These are phyloP conservation scores for Xanthoconium stramineum DNA, from an alignment of 768 basidiomycete genomes.

Conservation along the genomic window DNA sequence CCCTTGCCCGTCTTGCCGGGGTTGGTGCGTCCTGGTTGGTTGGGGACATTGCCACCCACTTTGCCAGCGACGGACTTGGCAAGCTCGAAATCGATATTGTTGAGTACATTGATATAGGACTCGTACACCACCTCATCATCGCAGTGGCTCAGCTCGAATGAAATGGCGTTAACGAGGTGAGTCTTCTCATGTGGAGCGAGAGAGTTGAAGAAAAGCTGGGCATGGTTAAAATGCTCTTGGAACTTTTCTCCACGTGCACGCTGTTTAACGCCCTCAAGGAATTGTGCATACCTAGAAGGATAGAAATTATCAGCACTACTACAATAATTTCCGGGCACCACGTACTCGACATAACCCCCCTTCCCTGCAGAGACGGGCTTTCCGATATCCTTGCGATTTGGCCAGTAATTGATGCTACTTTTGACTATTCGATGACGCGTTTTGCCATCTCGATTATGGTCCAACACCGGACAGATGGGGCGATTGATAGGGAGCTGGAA, in stretches of 20 bases:
- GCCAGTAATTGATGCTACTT: constrained; percentile 73
- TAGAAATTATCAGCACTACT: constrained; percentile 1
- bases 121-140: constrained; percentile 71
- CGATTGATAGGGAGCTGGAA: constrained; percentile 76
- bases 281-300: constrained; percentile 42
- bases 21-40: constrained; percentile 47
- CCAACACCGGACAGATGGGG: constrained; percentile 72
- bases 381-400: constrained; percentile 60
- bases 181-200: constrained; percentile 61
- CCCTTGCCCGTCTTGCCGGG: constrained; percentile 54
- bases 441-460: constrained; percentile 62
- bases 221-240: constrained; percentile 72
- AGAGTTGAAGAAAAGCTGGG: constrained; percentile 83
- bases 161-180: constrained; percentile 68
- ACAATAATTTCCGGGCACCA: not conserved
- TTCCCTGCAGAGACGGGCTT: constrained; percentile 45
- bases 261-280: constrained; percentile 51
- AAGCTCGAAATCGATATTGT: constrained; percentile 70
- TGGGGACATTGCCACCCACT: constrained; percentile 60
- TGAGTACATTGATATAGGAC: constrained; percentile 63
- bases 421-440: constrained; percentile 55
- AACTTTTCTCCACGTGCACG: constrained; percentile 71
- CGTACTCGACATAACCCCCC: constrained; percentile 61
- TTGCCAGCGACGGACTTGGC: constrained; percentile 64
- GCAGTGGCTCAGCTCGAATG: constrained; percentile 84